Evolutionary conservation across 176 grass and related monocot species (phyloP).

Genomic region (Coix lacrymajobi): DNA sequence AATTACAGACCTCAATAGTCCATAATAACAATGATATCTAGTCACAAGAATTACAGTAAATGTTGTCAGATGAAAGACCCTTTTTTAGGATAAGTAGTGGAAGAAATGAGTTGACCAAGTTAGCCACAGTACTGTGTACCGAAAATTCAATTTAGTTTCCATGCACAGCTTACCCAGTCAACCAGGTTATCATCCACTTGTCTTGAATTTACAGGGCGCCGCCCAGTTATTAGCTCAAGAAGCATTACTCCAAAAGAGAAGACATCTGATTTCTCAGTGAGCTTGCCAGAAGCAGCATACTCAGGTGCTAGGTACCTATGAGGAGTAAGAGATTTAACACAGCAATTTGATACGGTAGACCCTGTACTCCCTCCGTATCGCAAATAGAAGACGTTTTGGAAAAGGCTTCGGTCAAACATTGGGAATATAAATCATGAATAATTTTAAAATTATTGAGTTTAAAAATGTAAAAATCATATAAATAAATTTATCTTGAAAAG

Average conservation of each 20-base stretch:
- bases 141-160: not conserved
- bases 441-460: no score
- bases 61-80: not conserved
- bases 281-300: constrained; percentile 95
- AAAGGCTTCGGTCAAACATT: no score
- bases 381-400: no score
- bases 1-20: not conserved
- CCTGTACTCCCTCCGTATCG: no score
- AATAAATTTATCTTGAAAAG: no score
- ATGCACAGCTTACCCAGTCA: constrained; percentile 74
- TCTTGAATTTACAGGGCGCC: constrained; percentile 71
- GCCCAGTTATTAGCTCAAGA: constrained; percentile 93
- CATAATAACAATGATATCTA: not conserved
- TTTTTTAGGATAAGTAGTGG: not conserved
- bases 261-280: constrained; percentile 93
- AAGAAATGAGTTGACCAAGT: not conserved
- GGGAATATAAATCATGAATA: no score
- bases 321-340: constrained; percentile 13
- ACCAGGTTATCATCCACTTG: constrained; percentile 86
- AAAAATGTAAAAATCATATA: no score
- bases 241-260: constrained; percentile 97
- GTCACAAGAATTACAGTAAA: not conserved
- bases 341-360: not conserved
- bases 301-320: constrained; percentile 94
- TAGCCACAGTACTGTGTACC: not conserved